Evolutionary conservation across 352 stramenopile species (phyloP).

Genomic region (Thalassiosira exigua): DNA sequence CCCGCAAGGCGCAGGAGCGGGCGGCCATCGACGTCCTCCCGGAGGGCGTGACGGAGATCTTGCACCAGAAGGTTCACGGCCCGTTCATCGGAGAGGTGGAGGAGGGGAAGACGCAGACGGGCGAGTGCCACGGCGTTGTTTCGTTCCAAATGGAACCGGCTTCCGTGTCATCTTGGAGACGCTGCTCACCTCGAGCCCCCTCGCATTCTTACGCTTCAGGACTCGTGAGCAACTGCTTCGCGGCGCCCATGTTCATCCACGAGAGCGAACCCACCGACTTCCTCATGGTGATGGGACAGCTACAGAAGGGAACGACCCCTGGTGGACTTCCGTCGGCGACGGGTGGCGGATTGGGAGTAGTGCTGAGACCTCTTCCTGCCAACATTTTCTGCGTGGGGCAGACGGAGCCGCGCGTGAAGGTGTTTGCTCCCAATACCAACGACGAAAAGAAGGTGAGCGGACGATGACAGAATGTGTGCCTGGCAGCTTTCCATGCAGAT

Average conservation of each 20-base stretch:
- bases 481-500: too few species aligned
- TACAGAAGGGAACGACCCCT: conserved; percentile 28
- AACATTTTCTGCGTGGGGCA: conserved; percentile 80
- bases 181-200: too few species aligned
- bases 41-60: conserved; percentile 82
- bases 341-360: conserved; percentile 55
- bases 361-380: conserved; percentile 72
- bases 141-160: too few species aligned
- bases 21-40: conserved; percentile 71
- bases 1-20: conserved; percentile 59
- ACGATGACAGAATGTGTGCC: too few species aligned
- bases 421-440: conserved; percentile 75
- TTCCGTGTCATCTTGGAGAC: too few species aligned
- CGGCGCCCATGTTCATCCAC: conserved; percentile 76
- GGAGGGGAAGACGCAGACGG: conserved; percentile 75
- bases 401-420: conserved; percentile 73
- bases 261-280: conserved; percentile 81
- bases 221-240: conserved; percentile 81
- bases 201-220: too few species aligned
- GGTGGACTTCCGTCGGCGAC: conserved; percentile 7
- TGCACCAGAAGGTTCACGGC: conserved; percentile 77
- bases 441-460: conserved; percentile 76
- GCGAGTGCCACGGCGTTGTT: too few species aligned
- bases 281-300: conserved; percentile 80
- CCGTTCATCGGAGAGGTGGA: conserved; percentile 84